Evolutionary conservation across 345 rosid genomes (phyloP), one percentile per base, ranked within the genome.

Genomic region (Populus deltoides): DNA sequence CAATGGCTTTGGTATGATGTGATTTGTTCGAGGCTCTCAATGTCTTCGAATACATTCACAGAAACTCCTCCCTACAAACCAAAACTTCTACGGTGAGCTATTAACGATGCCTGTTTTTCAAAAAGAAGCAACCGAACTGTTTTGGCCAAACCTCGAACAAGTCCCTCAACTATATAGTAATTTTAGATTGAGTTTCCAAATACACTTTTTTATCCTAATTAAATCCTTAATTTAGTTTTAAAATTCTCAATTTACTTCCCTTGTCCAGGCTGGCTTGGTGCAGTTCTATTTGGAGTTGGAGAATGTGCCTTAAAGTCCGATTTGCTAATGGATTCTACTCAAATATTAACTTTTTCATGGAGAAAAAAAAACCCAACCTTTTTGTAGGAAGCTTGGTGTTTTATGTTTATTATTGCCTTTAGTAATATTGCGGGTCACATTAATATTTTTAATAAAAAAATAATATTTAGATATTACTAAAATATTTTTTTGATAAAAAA

Each of bases 1-100:
- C 39, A 41, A 59, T n/a, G 66, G 39, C 49, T 59, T 78, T 69
- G 83, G 25, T 76, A 76, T 81, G 76, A 86, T 74, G 78, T 71
- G 67, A 53, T 53, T 68, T 10, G 59, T 39, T 81, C 81, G 85
- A 80, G 80, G 82, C 57, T 81, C 62, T 75, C 47, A 20, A 65
- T 65, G 35, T 29, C 27, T 41, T 16, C 70, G 70, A 67, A 67
- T 31, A 31, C 25, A 36, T 35, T 18, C 70, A 5, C 39, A 5
- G 36, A 66, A 7, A 8, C 38, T 66, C 39, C 39, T 7, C 39
- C n/a, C n/a, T 7, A 33, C 20, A 66, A 31, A 13, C 16, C 36
- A 24, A 63, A 63, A 53, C 59, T 6, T 6, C 2, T 7, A 53
- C 59, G 22, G 20, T 53, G 9, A 47, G 55, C 55, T 16, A 1